phyloP scores from a whole-genome alignment of 2,329 filamentous ascomycete genomes.

The Ophioceras dolichostomum region DNA sequence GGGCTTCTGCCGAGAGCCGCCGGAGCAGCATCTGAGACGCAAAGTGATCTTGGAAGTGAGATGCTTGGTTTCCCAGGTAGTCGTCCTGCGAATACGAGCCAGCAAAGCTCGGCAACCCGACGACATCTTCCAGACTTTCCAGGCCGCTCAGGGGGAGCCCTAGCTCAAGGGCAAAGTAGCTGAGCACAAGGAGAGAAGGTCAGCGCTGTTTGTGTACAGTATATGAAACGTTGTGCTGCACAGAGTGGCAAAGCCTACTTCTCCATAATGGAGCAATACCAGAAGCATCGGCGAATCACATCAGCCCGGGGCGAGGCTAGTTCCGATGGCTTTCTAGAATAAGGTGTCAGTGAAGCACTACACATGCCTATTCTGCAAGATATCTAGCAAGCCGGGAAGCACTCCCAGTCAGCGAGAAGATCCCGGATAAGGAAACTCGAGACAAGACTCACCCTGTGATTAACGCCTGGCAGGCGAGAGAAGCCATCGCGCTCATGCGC shows the following conservation, averaged over 20 bases:
- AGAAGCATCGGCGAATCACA: conserved; percentile 41
- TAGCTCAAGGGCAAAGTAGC: conserved; percentile 39
- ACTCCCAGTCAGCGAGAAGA: background rate
- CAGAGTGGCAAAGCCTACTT: conserved; percentile 23
- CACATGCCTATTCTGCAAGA: too few relatives aligned
- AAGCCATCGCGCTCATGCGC: conserved; percentile 43
- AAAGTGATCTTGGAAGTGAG: conserved; percentile 46
- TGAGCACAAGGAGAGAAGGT: background rate
- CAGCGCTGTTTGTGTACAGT: too few relatives aligned
- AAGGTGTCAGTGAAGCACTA: too few relatives aligned
- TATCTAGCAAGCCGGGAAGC: background rate
- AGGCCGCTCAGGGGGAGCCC: conserved; percentile 44
- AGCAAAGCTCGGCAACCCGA: conserved; percentile 42
- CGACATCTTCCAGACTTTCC: conserved; percentile 35
- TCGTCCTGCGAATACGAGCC: conserved; percentile 32
- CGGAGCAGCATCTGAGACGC: conserved; percentile 46
- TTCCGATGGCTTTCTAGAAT: conserved; percentile 24
- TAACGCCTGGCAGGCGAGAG: conserved; percentile 42
- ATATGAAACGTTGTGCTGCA: background rate
- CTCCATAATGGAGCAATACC: conserved; percentile 44
- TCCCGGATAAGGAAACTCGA: background rate
- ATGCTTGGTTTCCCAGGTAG: conserved; percentile 32
- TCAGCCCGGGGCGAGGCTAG: conserved; percentile 34
- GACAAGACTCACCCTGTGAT: conserved; percentile 39
- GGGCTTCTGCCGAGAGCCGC: conserved; percentile 37